Base-by-base conservation (phyloP, 2,329 filamentous ascomycete species). In the Zymoseptoria crescenta region DNA sequence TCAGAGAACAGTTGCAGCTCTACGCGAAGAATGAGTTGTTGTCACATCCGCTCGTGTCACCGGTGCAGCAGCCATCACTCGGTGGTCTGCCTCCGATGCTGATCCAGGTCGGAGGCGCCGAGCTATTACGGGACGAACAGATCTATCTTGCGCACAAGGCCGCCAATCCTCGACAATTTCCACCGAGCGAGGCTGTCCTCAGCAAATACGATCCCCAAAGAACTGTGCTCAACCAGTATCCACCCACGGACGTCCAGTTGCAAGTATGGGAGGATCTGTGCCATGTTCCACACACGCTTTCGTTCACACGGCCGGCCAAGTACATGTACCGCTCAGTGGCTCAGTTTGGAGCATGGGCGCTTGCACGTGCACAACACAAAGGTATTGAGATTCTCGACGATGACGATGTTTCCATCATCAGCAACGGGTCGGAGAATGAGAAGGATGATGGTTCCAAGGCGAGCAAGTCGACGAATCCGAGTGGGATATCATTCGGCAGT, bases 221-320 rank as follows among this genome's bases (percentile, higher is more conserved):
- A 35, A 70, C 74, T 9, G 74, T 73, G 10, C 69, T 94, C 16
- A 77, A 80, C 41, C 85, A 81, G 62, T 95, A 90, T 73, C 84
- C 85, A 59, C 89, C 91, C 0, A 99, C 94, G 0, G 84, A 96
- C 67, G 93, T 97, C 0, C 91, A 96, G 71, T 80, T 99, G 1
- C 94, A 97, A 72, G 87, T 97, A 1, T 97, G 93, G 92, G 93
- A 97, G 59, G 89, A 96, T 67, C 78, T 97, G 2, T 97, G 94
- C 68, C 93, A 97, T 70, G 92, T 96, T 5, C 87, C 88, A 0
- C 90, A 93, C 0, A 96, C 92, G 0, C 80, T 97, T n/a, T 96
- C 90, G 68, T 97, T 96, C 72, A 97, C 93, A 0, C 83, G 87
- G n/a, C 94, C 94, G 0, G 94, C 93, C 52, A 97, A 97, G 73